Evolutionary conservation across 2,329 filamentous ascomycete genomes (phyloP), one percentile per base, ranked within the genome.

Genomic region (Dothistroma pini): DNA sequence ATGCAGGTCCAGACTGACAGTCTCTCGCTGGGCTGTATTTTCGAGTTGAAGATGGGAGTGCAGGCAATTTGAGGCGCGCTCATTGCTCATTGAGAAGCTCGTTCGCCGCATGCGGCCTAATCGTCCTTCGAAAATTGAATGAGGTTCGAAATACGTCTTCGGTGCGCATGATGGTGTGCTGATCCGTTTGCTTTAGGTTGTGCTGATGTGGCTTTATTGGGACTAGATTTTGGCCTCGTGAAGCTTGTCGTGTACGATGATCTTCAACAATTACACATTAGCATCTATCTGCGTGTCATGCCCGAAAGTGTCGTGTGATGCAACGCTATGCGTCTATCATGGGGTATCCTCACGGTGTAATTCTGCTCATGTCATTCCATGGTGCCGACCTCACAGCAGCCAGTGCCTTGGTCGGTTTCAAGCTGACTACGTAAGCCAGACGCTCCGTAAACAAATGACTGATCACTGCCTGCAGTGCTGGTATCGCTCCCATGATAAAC

Each of bases 401-500:
- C 35, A 63, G 44, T 19, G 57, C 58, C n/a, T 68, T 58, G 7
- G 69, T 71, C 16, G 68, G 85, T 83, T 90, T 91, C 75, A 86
- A 85, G 77, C 86, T 89, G 69, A 91, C 88, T 0, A 85, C 83
- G 74, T 91, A 91, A 11, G 88, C 85, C 66, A 91, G 72, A 59
- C 88, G 80, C 35, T 87, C 77, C 0, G 86, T 89, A 83, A 86
- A 90, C 70, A 90, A 85, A 71, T 91, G 88, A 70, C 81, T 84
- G 58, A 90, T 75, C 65, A 88, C 84, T 1, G 88, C 88, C 64
- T 90, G 86, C 4, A 86, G 79, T 49, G 85, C 84, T 0, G 88
- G 88, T 19, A 90, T 82, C 0, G 86, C 83, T 19, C 88, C 88
- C 68, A 86, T 90, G 2, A 90, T 67, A 1, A 87, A 86, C 5